Base-by-base conservation (phyloP, 2,329 filamentous ascomycete species). In the Chaetomiaceae sp. region DNA sequence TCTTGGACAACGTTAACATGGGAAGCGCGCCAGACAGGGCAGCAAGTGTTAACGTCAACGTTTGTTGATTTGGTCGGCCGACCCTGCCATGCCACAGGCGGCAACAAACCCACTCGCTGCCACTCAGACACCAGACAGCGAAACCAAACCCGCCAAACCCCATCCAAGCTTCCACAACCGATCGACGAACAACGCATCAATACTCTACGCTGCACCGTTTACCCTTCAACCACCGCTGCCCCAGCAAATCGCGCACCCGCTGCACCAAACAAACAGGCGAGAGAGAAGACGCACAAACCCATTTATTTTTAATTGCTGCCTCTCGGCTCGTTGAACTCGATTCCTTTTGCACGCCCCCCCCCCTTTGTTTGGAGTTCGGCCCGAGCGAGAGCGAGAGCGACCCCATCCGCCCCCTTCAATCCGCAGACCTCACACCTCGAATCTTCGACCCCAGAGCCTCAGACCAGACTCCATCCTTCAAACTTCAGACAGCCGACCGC, bases 71-170 rank as follows among this genome's bases (percentile, higher is more conserved):
- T 39, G 45, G 33, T 41, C 44, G 30, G 21, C n/a, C n/a, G n/a
- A n/a, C n/a, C n/a, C 45, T 19, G 27, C 40, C 47, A 46, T 42
- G 43, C 49, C 45, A 50, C 47, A 52, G 30, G 40, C 47, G 41
- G 54, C 50, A 53, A 53, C n/a, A n/a, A n/a, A n/a, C n/a, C n/a
- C n/a, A n/a, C n/a, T n/a, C n/a, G n/a, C n/a, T n/a, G n/a, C n/a
- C n/a, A n/a, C n/a, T n/a, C n/a, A n/a, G n/a, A 53, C 54, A 50
- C 31, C 27, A 46, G 41, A n/a, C 42, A 39, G 44, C 10, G 48
- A 44, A 47, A 50, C 54, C 48, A 54, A 56, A 56, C 48, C 42
- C 39, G 49, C 31, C 50, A 21, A 33, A 50, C 40, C 34, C 50
- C 44, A 42, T 7, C 44, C 43, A 37, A 43, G 50, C 50, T 47